Evolutionary conservation across 2,329 filamentous ascomycete species (phyloP), one percentile per base, ranked within the genome.

Genomic region (Shiraia sp.): DNA sequence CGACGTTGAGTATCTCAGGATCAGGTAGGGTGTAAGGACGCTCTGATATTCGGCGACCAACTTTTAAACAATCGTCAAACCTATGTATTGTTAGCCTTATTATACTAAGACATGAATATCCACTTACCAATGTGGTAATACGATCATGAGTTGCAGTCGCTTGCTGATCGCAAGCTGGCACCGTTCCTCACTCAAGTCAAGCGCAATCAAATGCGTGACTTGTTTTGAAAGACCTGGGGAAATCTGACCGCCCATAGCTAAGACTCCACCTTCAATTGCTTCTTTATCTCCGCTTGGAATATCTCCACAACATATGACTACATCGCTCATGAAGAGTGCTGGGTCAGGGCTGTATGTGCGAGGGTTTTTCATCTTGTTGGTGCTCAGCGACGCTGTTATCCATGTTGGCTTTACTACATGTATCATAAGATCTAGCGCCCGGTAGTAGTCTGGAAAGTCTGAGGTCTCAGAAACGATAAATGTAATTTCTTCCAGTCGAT

Each of bases 21-120:
- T 97, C 78, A 1, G 93, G 93, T 1, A 97, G 78, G 14, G 82
- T 73, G 63, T 99, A 99, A 1, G 93, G 93, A 6, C 77, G 74
- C 66, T 99, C 93, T 55, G 89, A 87, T 55, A 99, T 96, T 45
- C 88, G 84, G 69, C 90, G 91, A 35, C 92, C 91, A 19, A 99
- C 81, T 69, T 88, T 93, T 55, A 99, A 81, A 70, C 93, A 99
- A 66, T 96, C 92, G 57, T 97, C 92, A 63, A 99, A 96, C 90
- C 88, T 91, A 22, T 2, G 16, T 42, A 67, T 17, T 8, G 22
- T 57, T 45, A 56, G 46, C 24, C 15, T 17, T 15, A 16, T 8
- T 12, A 12, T 4, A 28, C 13, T 9, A 32, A 30, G 2, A 13
- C 10, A n/a, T 19, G 8, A 14, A 10, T 6, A 25, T 26, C 27